Evolutionary conservation across 1,139 yeast species (phyloP).

Genomic region (Waltiozyma sp.): DNA sequence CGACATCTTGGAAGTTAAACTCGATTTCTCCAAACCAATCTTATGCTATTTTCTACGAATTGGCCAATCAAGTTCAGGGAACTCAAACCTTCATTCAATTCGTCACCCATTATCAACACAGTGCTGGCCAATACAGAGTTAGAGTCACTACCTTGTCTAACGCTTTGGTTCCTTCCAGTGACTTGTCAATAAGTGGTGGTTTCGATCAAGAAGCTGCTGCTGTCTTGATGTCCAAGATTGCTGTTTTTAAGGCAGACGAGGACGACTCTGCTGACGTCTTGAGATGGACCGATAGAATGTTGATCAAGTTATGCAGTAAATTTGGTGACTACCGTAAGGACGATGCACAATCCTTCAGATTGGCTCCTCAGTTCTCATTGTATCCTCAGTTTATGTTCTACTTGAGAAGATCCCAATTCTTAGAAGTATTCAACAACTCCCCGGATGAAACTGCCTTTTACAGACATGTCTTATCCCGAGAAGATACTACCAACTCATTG

Average conservation of each 20-base stretch:
- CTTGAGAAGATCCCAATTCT: slow-evolving; percentile 56
- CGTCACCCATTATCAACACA: slow-evolving; percentile 65
- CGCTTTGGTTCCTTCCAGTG: slow-evolving; percentile 29
- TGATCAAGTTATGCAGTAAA: slow-evolving; percentile 61
- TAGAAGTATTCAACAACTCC: slow-evolving; percentile 63
- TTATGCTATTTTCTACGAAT: slow-evolving; percentile 46
- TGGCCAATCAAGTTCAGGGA: slow-evolving; percentile 18
- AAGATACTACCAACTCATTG: slow-evolving; percentile 54
- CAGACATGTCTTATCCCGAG: slow-evolving; percentile 56
- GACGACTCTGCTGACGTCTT: slow-evolving; percentile 36
- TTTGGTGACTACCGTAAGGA: slow-evolving; percentile 71
- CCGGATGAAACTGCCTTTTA: slow-evolving; percentile 72
- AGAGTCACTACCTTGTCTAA: slow-evolving; percentile 48
- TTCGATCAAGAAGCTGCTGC: slow-evolving; percentile 69
- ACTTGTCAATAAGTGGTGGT: slow-evolving; percentile 28
- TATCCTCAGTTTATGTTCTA: slow-evolving; percentile 70
- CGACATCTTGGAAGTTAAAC: slow-evolving; percentile 54
- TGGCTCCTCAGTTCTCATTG: slow-evolving; percentile 57
- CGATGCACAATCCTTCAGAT: slow-evolving; percentile 50
- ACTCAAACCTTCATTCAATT: slow-evolving; percentile 40
- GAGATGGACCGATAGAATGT: slow-evolving; percentile 61
- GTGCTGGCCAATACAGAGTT: slow-evolving; percentile 31
- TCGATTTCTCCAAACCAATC: slow-evolving; percentile 45
- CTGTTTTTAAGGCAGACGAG: slow-evolving; percentile 54
- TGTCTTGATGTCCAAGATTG: slow-evolving; percentile 59